phyloP scores from a whole-genome alignment of 345 rosid species.

The Corymbia maculata region DNA sequence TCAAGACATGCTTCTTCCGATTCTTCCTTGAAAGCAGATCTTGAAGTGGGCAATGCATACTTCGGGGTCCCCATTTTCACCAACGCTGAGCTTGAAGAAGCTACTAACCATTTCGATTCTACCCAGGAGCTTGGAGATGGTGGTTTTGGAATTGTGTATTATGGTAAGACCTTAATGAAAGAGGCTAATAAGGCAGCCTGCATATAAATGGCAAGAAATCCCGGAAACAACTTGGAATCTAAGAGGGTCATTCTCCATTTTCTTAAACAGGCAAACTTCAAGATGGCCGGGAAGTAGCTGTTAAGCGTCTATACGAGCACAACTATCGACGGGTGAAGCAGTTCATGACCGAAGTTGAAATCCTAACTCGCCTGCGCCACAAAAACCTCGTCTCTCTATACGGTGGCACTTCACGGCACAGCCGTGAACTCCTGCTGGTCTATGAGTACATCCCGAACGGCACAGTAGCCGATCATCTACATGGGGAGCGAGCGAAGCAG shows the following conservation, averaged over 20 bases:
- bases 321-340: slow-evolving; percentile 37
- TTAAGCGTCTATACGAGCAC: slow-evolving; percentile 53
- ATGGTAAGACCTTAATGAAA: slow-evolving; percentile 28
- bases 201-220: too few species aligned
- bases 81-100: slow-evolving; percentile 49
- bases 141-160: slow-evolving; percentile 62
- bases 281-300: slow-evolving; percentile 65
- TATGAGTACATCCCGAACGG: slow-evolving; percentile 57
- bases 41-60: slow-evolving; percentile 17
- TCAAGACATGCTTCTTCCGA: slow-evolving; percentile 4
- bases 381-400: slow-evolving; percentile 55
- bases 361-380: slow-evolving; percentile 51
- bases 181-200: neutral
- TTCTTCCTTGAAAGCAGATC: slow-evolving; percentile 18
- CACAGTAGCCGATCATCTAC: slow-evolving; percentile 55
- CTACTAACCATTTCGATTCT: slow-evolving; percentile 39
- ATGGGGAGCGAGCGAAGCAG: slow-evolving; percentile 20
- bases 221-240: neutral
- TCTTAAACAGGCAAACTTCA: slow-evolving; percentile 33
- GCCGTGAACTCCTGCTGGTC: slow-evolving; percentile 54
- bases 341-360: slow-evolving; percentile 47
- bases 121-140: slow-evolving; percentile 52
- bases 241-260: neutral
- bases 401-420: slow-evolving; percentile 44
- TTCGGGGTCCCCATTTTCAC: slow-evolving; percentile 45